A percentile compares a stretch with the other conserved stretches of the same genome.
Evolutionary conservation across 257 asterid species (phyloP).

Genomic region (Solanum dulcamara): DNA sequence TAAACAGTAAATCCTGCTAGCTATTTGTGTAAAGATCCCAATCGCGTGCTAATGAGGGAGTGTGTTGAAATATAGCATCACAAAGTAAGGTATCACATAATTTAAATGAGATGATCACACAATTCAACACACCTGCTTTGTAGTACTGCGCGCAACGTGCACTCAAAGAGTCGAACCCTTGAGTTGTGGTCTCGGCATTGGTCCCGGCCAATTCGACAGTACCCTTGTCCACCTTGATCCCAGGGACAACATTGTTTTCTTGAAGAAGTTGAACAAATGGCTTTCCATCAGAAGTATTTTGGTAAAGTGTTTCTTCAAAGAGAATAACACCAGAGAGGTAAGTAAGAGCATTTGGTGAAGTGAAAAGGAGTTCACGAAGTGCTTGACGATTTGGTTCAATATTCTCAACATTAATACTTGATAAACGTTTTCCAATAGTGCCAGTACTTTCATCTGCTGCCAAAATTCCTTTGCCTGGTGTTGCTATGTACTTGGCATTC

Average conservation of each 20-base stretch:
- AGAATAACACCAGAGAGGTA: conserved; percentile 79
- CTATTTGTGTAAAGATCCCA: background rate
- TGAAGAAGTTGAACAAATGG: conserved; percentile 64
- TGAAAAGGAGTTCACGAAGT: conserved; percentile 85
- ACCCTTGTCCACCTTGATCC: conserved; percentile 88
- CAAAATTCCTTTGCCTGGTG: conserved; percentile 72
- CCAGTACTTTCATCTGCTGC: conserved; percentile 96
- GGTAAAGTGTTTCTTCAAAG: conserved; percentile 88
- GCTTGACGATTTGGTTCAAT: conserved; percentile 72
- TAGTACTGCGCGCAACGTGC: conserved; percentile 66
- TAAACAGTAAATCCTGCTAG: background rate
- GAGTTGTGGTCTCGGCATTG: conserved; percentile 76
- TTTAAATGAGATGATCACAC: background rate
- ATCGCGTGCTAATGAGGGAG: background rate
- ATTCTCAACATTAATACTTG: conserved; percentile 73
- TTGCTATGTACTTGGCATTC: conserved; percentile 81
- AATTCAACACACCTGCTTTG: conserved; percentile 32
- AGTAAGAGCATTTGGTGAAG: conserved; percentile 66
- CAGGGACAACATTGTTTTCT: conserved; percentile 63
- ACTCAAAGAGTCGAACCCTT: conserved; percentile 66
- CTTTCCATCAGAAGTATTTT: conserved; percentile 55
- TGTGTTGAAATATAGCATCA: background rate
- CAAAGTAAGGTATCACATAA: background rate
- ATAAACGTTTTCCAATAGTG: conserved; percentile 72
- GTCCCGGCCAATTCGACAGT: conserved; percentile 68